Evolutionary conservation across 441 rosid genomes (phyloP).

Genomic region (Brassica hybrid): DNA sequence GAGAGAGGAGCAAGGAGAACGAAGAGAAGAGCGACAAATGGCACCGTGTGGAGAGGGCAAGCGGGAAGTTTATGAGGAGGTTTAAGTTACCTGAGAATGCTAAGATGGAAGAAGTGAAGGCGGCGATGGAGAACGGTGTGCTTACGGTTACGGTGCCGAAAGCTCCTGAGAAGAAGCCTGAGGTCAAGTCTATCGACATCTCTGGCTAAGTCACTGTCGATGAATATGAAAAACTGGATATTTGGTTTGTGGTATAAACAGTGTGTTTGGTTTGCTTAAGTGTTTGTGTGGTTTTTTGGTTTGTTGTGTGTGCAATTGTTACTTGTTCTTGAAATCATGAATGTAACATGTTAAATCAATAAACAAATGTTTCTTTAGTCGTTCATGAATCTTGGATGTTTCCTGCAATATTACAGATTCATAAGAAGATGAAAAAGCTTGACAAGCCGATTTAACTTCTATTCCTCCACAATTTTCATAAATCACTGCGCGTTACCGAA

Average conservation of each 20-base stretch:
- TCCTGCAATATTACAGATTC: too few relatives aligned
- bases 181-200: constrained; percentile 44
- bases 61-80: constrained; percentile 49
- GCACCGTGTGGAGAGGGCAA: too few relatives aligned
- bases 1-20: too few relatives aligned
- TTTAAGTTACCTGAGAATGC: constrained; percentile 50
- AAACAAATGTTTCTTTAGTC: constrained; percentile 14
- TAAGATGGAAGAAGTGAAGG: constrained; percentile 44
- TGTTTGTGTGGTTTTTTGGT: constrained; percentile 11
- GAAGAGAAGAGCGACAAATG: too few relatives aligned
- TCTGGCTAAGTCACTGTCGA: constrained; percentile 2
- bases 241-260: constrained; percentile 14
- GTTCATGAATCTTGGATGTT: too few relatives aligned
- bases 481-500: too few relatives aligned
- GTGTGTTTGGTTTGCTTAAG: not conserved
- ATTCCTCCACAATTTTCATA: too few relatives aligned
- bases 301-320: not conserved
- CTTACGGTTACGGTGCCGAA: constrained; percentile 41
- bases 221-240: not conserved
- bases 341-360: constrained; percentile 16
- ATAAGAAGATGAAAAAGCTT: too few relatives aligned
- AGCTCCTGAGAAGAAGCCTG: too few relatives aligned
- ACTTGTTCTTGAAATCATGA: not conserved
- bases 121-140: constrained; percentile 49
- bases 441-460: too few relatives aligned